Evolutionary conservation across 352 stramenopile genomes (phyloP), one percentile per base, ranked within the genome.

Genomic region (Phytophthora nicotianae): DNA sequence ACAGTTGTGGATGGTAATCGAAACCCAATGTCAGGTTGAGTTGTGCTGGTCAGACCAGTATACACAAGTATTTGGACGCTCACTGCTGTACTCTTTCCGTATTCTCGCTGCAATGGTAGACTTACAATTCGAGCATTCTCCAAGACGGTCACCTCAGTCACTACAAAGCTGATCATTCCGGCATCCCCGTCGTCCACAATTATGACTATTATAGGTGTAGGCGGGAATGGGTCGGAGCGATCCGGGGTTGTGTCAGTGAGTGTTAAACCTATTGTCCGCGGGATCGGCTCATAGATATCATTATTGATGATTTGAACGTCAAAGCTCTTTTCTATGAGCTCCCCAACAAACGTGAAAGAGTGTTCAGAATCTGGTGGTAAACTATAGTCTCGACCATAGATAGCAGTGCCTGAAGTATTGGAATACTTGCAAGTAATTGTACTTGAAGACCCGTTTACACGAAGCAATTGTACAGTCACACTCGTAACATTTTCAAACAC

Each of bases 101-200:
- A 52, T 4, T 69, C 3, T 1, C 79, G 77, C 19, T 63, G 68
- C 1, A 90, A 26, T 8, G 43, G 56, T 14, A 90, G 54, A 2
- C 37, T 49, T 2, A 88, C 4, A 0, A 58, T 46, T 1, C 50
- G 47, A 1, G 43, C 57, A 16, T 64, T 70, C 50, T 90, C 81
- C 8, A 45, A 19, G 0, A 82, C 65, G 0, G 16, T 55, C 1
- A 77, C 19, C 0, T 64, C 46, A 1, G 27, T 33, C 4, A 41
- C 35, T 4, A 23, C 58, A 65, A 90, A 90, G 4, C 70, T 70
- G 29, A 90, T 75, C 42, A 26, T 62, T 3, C 81, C 81, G 20
- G 76, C 79, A 43, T 90, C 81, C 0, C 77, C 81, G 19, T 89
- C 81, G 45, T 90, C 81, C 1, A 48, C 7, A 42, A 90, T 83